Base-by-base conservation (phyloP, 1,139 yeast genomes). In the Taphrina flavorubra region DNA sequence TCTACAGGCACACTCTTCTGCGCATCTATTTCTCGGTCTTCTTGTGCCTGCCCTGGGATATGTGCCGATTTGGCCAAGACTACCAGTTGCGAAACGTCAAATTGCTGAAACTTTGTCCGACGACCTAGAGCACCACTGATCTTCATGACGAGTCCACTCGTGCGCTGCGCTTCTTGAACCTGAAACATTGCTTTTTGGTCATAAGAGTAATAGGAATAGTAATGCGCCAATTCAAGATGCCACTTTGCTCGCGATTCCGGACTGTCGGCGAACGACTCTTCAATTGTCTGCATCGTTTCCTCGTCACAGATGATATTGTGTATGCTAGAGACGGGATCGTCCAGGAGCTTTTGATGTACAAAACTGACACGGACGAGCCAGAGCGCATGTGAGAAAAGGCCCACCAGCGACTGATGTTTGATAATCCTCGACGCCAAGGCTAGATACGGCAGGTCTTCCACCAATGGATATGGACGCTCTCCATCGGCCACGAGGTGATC, bases 61-160 rank as follows among this genome's bases (percentile, higher is more conserved):
- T 18, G 56, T 6, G 61, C 37, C 14, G 73, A 71, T 37, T 85
- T 85, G 0, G 98, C 98, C 47, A 92, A 79, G 40, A 92, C 85
- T n/a, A 92, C 84, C 72, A 94, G 83, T 60, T 91, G 86, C 0
- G 97, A 84, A 16, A 89, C 85, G 36, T 87, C 86, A 61, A 82
- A 83, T 59, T 83, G 83, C 78, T 94, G 99, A 76, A 81, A 90
- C 77, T 90, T 90, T 2, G 99, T 92, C 76, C 95, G 83, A 76
- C 88, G 89, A 6, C 97, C 97, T 73, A 87, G 86, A 63, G 94
- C 90, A 72, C 99, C 99, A 0, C 97, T 88, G 62, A 92, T 79
- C 0, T 88, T 84, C 71, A 88, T 84, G 55, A 83, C 80, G 62
- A 95, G 81, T 0, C 86, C 84, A 85, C 81, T 76, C 84, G 86